A percentile compares a stretch with the other conserved stretches of the same genome.
Conservation (phyloP, 345 rosid species). For the Melastoma malabathricum region DNA sequence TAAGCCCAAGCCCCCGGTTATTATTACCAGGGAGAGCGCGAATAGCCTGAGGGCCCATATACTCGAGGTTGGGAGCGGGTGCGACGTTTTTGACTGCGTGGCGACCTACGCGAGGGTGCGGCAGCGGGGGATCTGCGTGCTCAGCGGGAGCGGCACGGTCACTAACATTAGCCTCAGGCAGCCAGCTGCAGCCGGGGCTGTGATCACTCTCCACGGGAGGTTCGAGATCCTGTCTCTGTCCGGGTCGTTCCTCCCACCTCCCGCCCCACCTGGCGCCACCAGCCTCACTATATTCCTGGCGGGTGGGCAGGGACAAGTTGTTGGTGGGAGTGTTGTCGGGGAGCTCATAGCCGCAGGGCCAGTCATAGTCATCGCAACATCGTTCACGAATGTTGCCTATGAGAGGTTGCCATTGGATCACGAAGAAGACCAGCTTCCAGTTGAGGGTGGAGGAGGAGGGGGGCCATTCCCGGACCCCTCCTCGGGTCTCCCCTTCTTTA, state of each 20-base stretch:
- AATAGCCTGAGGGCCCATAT: slow-evolving; percentile 95
- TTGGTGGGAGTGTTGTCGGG: slow-evolving; percentile 91
- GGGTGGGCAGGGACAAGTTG: slow-evolving; percentile 89
- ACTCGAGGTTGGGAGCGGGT: slow-evolving; percentile 80
- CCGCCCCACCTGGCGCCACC: slow-evolving; percentile 94
- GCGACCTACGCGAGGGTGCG: slow-evolving; percentile 79
- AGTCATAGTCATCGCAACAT: slow-evolving; percentile 80
- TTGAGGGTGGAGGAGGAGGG: slow-evolving; percentile 14
- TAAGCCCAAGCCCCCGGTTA: slow-evolving; percentile 81
- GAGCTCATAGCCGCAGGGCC: slow-evolving; percentile 90
- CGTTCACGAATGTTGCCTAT: slow-evolving; percentile 86
- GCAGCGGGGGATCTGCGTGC: slow-evolving; percentile 83
- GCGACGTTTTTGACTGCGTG: slow-evolving; percentile 81
- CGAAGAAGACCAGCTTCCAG: slow-evolving; percentile 54
- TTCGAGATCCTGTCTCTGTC: slow-evolving; percentile 86
- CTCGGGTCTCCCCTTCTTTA: slow-evolving; percentile 80
- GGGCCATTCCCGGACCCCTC: slow-evolving; percentile 30
- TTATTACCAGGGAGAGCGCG: slow-evolving; percentile 92
- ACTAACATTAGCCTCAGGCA: slow-evolving; percentile 85
- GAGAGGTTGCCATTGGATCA: slow-evolving; percentile 89
- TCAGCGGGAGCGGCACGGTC: slow-evolving; percentile 81
- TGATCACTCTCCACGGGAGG: slow-evolving; percentile 73
- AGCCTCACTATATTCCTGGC: slow-evolving; percentile 73
- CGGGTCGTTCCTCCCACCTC: slow-evolving; percentile 89
- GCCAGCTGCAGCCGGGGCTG: slow-evolving; percentile 69